These are phyloP conservation scores for Amphicarpaea edgeworthii DNA, from an alignment of 306 rosid genomes.

Conservation along the genomic window DNA sequence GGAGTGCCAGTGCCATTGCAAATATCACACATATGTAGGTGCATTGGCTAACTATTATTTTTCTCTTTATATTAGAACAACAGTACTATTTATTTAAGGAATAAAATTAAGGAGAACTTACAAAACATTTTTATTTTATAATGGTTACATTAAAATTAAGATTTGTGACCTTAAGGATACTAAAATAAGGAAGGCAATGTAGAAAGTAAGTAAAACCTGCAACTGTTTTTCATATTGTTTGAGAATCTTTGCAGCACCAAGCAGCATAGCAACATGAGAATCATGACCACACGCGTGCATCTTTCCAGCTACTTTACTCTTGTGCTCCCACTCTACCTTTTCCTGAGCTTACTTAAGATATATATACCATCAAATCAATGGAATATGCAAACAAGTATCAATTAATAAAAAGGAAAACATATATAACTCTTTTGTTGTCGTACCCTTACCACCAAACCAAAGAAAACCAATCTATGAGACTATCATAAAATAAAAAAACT, in stretches of 20 bases:
- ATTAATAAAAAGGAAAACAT: not conserved
- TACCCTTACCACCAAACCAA: not conserved
- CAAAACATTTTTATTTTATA: too few relatives aligned
- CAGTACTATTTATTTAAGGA: too few relatives aligned
- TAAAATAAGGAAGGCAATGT: not conserved
- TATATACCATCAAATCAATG: not conserved
- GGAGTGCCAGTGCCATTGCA: too few relatives aligned
- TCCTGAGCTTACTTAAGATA: constrained; percentile 50
- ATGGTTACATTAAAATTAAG: too few relatives aligned
- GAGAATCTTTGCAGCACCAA: constrained; percentile 80
- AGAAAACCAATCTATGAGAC: not conserved
- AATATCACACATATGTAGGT: too few relatives aligned
- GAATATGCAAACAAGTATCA: not conserved
- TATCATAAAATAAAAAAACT: too few relatives aligned
- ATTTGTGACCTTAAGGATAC: too few relatives aligned
- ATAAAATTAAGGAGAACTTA: too few relatives aligned
- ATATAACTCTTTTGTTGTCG: not conserved
- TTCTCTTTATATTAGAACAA: too few relatives aligned
- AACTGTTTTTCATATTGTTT: constrained; percentile 67
- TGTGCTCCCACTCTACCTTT: constrained; percentile 36
- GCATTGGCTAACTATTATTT: too few relatives aligned
- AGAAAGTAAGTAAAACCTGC: constrained; percentile 46
- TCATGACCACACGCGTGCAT: constrained; percentile 93
- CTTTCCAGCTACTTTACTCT: constrained; percentile 52
- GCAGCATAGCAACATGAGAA: constrained; percentile 79